Evolutionary conservation across 306 rosid species (phyloP), one percentile per base, ranked within the genome.

Genomic region (Lupinus albus): DNA sequence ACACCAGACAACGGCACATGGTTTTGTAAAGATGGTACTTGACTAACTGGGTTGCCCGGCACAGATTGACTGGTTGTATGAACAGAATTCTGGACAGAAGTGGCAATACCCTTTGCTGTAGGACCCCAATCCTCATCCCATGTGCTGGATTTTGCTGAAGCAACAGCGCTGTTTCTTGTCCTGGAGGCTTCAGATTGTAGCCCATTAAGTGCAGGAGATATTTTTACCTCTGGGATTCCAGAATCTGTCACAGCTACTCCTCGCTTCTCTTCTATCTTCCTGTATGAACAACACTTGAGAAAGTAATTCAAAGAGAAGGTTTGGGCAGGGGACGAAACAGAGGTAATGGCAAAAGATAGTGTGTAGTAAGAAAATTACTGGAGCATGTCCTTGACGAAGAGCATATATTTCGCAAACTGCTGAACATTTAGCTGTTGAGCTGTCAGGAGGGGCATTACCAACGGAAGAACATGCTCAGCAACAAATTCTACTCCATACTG

Each of bases 61-160:
- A 67, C 58, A 59, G 84, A 50, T 67, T 66, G 73, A 67, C 60
- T 64, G 59, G 91, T 53, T 38, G 64, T 69, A 70, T 57, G 73
- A 42, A 65, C 7, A 79, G 87, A 74, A 53, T 61, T 83, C 50
- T 64, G 81, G 69, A 78, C 66, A 55, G 89, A 58, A 38, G 78
- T 30, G 64, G 83, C 11, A 30, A 76, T 47, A 49, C 74, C 80
- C 64, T 84, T 79, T 57, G 72, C 44, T 57, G 67, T 20, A 5
- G 84, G 79, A 70, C 84, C 96, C 99, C 99, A 94, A 79, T 94
- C 99, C 76, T 88, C 95, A 73, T 94, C 99, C 99, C 99, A 94
- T 15, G 88, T 45, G 79, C 77, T 75, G 55, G 68, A 80, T 81
- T 84, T 90, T 11, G 79, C 44, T 57, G 91, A 63, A 68, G 76